Evolutionary conservation across 805 yeast species (phyloP).

Genomic region (Candida sakaeoensis): DNA sequence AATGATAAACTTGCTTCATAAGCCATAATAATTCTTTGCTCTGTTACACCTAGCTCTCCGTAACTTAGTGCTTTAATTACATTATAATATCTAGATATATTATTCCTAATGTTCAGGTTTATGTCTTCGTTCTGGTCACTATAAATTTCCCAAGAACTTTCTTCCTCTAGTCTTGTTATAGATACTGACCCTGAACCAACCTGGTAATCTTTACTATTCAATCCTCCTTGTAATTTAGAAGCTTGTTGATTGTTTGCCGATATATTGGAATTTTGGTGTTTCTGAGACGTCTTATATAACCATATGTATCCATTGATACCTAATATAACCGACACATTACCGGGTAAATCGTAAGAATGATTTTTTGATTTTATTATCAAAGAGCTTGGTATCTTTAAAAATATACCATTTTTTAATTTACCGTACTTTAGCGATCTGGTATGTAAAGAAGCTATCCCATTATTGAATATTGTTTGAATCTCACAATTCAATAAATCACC

Average conservation of each 20-base stretch:
- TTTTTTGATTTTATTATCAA: slow-evolving; percentile 80
- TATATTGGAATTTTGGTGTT: background rate
- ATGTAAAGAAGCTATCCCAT: slow-evolving; percentile 91
- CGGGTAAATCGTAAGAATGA: slow-evolving; percentile 87
- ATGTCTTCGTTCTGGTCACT: slow-evolving; percentile 84
- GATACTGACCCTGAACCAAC: slow-evolving; percentile 12
- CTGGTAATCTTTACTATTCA: slow-evolving; percentile 38
- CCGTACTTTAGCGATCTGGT: slow-evolving; percentile 96
- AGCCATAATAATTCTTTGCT: slow-evolving; percentile 70
- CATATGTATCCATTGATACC: slow-evolving; percentile 96
- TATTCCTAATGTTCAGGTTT: slow-evolving; percentile 55
- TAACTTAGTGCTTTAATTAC: slow-evolving; percentile 78
- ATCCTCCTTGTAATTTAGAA: slow-evolving; percentile 13
- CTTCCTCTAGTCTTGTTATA: slow-evolving; percentile 88
- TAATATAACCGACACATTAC: slow-evolving; percentile 83
- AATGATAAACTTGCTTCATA: slow-evolving; percentile 88
- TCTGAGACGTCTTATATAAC: slow-evolving; percentile 65
- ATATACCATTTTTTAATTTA: slow-evolving; percentile 86
- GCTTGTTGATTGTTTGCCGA: slow-evolving; percentile 13
- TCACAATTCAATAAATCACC: slow-evolving; percentile 96
- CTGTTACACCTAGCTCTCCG: slow-evolving; percentile 85
- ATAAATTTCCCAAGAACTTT: slow-evolving; percentile 92
- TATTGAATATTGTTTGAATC: slow-evolving; percentile 83
- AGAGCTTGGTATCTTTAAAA: slow-evolving; percentile 76
- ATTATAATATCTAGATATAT: slow-evolving; percentile 81